Percentiles rank a stretch among this genome's conserved stretches.
These are phyloP conservation scores for Fusarium anguioides DNA, from an alignment of 2,329 filamentous ascomycete genomes.

Conservation along the genomic window DNA sequence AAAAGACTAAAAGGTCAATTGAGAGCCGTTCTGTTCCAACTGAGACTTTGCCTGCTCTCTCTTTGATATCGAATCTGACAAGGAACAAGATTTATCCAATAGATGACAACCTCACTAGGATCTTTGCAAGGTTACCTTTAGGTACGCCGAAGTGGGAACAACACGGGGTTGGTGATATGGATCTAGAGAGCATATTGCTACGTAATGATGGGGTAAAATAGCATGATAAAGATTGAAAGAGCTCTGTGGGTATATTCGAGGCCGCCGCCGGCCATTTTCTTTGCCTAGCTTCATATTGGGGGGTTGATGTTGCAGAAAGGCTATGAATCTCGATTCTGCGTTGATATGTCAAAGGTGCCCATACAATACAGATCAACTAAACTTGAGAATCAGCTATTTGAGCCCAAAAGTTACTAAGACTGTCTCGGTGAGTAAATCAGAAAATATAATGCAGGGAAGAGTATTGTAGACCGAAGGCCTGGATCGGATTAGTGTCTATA, in stretches of 20 bases:
- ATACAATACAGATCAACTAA: background rate
- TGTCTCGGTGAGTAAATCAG: background rate
- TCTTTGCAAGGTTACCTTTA: too few species aligned
- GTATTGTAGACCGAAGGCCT: background rate
- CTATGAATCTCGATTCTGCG: background rate
- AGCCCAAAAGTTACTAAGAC: background rate
- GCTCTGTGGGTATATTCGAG: background rate
- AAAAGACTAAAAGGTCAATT: fast-evolving
- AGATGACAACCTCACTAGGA: background rate
- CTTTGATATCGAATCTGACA: background rate
- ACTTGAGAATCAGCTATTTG: background rate
- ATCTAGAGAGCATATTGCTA: constrained; percentile 21
- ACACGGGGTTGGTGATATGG: constrained; percentile 6
- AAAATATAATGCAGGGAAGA: too few species aligned
- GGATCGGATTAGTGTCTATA: background rate
- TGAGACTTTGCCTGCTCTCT: too few species aligned
- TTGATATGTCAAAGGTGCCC: background rate
- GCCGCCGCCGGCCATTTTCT: background rate
- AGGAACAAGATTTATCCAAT: constrained; percentile 4
- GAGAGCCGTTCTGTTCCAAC: background rate
- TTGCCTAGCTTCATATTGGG: background rate
- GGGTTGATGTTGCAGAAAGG: background rate
- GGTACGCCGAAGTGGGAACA: constrained; percentile 3
- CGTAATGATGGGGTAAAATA: constrained; percentile 42
- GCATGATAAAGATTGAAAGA: constrained; percentile 31